Evolutionary conservation across 1,139 yeast species (phyloP), one percentile per base, ranked within the genome.

Genomic region (Suzukiozyma palmioleophila): DNA sequence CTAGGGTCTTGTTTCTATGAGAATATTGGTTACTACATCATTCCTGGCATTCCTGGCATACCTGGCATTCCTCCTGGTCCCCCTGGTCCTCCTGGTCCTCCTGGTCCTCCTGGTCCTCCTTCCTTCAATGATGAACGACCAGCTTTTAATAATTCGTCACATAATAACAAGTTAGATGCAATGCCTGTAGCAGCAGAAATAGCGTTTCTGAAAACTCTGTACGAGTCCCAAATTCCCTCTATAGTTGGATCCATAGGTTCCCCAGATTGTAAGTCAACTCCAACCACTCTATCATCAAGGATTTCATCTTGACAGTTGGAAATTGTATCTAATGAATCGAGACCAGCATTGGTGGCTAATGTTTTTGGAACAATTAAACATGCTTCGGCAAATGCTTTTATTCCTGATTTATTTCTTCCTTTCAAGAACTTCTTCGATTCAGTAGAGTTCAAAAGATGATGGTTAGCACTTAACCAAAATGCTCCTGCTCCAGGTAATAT

Each of bases 401-500:
- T 78, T 47, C 98, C 99, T 11, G 95, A 80, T 64, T 90, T 86
- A 46, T 81, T 77, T 62, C 87, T 85, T 41, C 98, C 98, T 60
- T 84, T 86, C 46, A 87, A 83, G 38, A 73, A 66, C 43, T 77
- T 65, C 47, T 73, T 68, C 13, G 39, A 39, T 29, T 72, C 75
- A 47, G 69, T 58, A 42, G 75, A 69, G 43, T 66, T 65, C 41
- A 71, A 63, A 47, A 94, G 71, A 56, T 87, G 77, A 52, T 81
- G 75, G 42, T 88, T 75, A 44, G 92, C 86, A 39, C 95, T 81
- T 57, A 94, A 73, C 69, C 84, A 94, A 64, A 84, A 94, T 3
- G 98, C 92, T 43, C 99, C 99, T 1, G 95, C 98, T 44, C 99
- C 99, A 6, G 98, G 97, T 38, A 94, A 81, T 36, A 94, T 82